Evolutionary conservation across 139 green algal species (phyloP), one percentile per base, ranked within the genome.

Genomic region (Picochlorum sp.): DNA sequence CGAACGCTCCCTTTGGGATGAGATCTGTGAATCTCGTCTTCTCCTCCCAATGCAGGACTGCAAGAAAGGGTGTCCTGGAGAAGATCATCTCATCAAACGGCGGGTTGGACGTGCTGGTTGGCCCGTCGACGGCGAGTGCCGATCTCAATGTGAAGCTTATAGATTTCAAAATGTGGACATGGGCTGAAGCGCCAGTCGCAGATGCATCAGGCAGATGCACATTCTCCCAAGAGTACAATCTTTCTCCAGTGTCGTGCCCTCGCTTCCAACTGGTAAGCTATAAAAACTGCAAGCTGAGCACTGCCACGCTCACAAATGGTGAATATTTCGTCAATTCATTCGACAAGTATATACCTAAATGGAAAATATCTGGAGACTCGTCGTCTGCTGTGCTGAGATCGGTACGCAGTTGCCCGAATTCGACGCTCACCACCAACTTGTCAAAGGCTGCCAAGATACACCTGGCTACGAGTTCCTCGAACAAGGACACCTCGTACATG

Each of bases 1-100:
- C 16, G 47, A 54, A 54, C 11, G 18, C 8, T 54, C 47, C 47
- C 6, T 54, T 54, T 54, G 47, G 47, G 47, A 18, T 9, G 18
- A 54, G 15, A 54, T 54, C 47, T 54, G 16, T 54, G 47, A 54
- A 54, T 54, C 6, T 54, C 11, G 47, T 54, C 47, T 54, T 54
- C 18, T 54, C 18, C 16, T 54, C 47, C 47, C 16, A 54, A 24
- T 54, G 47, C 18, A 54, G 47, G 18, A 54, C 47, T 54, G 18
- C 16, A 20, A 54, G 7, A 11, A 54, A 54, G 18, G 47, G 47
- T 11, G 47, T 54, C 0, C 9, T 54, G 47, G 47, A 54, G 47
- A 54, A 54, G 2, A 3, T 54, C 16, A 20, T 54, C 14, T 54
- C 47, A 54, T 54, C 47, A 16, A 54, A 54, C 15, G 47, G 47